Evolutionary conservation across 768 basidiomycete genomes (phyloP).

Genomic region (Suillus lakei): DNA sequence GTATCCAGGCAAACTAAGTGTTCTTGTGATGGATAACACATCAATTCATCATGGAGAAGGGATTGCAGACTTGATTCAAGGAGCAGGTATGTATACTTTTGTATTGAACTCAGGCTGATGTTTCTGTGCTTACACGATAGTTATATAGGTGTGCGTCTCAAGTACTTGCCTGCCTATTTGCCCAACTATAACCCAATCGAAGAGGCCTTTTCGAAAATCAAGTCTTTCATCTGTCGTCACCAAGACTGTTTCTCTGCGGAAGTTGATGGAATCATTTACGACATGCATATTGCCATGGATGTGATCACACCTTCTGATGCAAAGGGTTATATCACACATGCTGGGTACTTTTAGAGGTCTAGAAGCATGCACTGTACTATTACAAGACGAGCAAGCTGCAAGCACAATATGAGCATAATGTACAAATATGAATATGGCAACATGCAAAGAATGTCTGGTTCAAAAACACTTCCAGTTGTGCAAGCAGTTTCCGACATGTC

Average conservation of each 20-base stretch:
- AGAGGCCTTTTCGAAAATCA: constrained; percentile 44
- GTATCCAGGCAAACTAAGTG: constrained; percentile 21
- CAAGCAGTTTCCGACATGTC: no score
- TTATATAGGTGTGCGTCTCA: constrained; percentile 26
- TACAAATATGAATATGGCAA: no score
- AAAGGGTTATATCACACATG: constrained; percentile 17
- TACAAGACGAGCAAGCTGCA: no score
- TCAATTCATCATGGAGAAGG: constrained; percentile 19
- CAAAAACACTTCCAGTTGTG: no score
- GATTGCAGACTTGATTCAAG: constrained; percentile 27
- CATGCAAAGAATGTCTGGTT: no score
- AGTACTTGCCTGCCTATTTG: constrained; percentile 43
- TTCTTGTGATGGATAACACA: constrained; percentile 25
- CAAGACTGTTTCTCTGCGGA: constrained; percentile 14
- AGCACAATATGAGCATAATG: no score
- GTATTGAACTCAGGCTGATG: background rate
- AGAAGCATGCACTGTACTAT: no score
- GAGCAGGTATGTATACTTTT: constrained; percentile 15
- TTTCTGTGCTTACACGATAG: constrained; percentile 18
- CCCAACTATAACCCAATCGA: constrained; percentile 46
- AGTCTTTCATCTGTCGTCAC: constrained; percentile 33
- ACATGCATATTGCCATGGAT: constrained; percentile 32
- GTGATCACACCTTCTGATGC: constrained; percentile 33
- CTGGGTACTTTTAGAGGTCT: constrained; percentile 14
- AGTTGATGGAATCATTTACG: constrained; percentile 24